Conservation (phyloP, 2,329 filamentous ascomycete genomes). For the Zasmidium citrigriseum region DNA sequence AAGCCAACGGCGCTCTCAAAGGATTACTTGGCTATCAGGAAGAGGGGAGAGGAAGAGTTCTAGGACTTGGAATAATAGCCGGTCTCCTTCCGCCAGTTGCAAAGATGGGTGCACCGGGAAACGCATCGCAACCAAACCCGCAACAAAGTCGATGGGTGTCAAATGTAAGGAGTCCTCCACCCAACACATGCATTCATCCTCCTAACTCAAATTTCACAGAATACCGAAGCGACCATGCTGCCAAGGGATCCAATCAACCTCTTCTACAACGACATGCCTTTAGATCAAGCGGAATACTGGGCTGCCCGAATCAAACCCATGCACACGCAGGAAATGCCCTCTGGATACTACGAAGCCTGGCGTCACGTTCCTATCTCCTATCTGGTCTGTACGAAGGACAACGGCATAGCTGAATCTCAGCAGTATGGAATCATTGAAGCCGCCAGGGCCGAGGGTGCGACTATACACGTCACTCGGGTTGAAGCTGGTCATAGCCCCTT, state of each 20-base stretch:
- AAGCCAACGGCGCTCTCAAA: neutral
- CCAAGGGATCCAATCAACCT: neutral
- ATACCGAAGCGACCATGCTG: neutral
- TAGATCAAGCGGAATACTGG: neutral
- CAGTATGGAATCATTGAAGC: neutral
- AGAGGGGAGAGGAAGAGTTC: neutral
- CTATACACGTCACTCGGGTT: neutral
- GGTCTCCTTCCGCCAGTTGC: neutral
- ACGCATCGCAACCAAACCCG: neutral
- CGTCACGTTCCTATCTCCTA: neutral
- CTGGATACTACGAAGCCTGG: neutral
- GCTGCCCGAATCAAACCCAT: neutral
- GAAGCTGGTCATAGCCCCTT: neutral
- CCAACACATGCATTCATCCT: neutral
- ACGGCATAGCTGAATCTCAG: neutral
- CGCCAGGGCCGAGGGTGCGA: neutral
- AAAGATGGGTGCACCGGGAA: neutral
- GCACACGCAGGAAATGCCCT: neutral
- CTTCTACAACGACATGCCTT: neutral
- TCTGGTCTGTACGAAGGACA: neutral
- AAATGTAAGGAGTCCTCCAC: neutral
- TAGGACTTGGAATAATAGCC: neutral
- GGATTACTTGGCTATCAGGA: neutral
- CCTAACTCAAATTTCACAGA: neutral
- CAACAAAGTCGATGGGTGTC: neutral